Conservation (phyloP, 495 filamentous ascomycete species). For the Hyaloscypha variabilis region DNA sequence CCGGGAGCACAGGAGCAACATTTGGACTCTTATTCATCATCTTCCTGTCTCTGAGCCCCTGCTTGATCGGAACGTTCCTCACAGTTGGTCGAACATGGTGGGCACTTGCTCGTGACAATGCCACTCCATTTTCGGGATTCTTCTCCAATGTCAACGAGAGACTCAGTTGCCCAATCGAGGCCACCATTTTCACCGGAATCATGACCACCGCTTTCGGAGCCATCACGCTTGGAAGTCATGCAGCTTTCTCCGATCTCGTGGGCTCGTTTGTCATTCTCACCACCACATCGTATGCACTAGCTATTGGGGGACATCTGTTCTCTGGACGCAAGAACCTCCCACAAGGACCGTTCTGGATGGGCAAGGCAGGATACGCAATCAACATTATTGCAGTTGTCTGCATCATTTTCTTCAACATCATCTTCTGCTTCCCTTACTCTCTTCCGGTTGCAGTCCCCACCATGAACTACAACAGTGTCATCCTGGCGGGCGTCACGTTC, state of each 20-base stretch:
- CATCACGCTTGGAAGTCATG: slow-evolving; percentile 72
- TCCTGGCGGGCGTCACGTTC: slow-evolving; percentile 58
- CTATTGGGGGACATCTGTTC: slow-evolving; percentile 74
- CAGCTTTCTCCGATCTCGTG: slow-evolving; percentile 77
- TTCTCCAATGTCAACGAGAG: slow-evolving; percentile 44
- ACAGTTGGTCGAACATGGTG: slow-evolving; percentile 68
- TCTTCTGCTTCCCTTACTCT: slow-evolving; percentile 74
- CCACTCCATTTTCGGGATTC: slow-evolving; percentile 14
- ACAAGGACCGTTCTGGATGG: slow-evolving; percentile 72
- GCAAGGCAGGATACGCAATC: slow-evolving; percentile 58
- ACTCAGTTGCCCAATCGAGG: slow-evolving; percentile 66
- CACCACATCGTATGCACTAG: slow-evolving; percentile 72
- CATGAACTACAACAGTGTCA: slow-evolving; percentile 76
- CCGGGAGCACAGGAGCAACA: slow-evolving; percentile 56
- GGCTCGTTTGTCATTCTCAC: slow-evolving; percentile 76
- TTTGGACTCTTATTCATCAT: slow-evolving; percentile 73
- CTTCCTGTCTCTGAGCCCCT: slow-evolving; percentile 64
- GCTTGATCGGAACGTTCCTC: slow-evolving; percentile 68
- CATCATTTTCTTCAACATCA: slow-evolving; percentile 69
- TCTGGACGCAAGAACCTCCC: slow-evolving; percentile 64
- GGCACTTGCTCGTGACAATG: slow-evolving; percentile 23
- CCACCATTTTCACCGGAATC: slow-evolving; percentile 63
- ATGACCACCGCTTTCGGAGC: slow-evolving; percentile 69
- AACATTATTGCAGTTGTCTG: slow-evolving; percentile 63
- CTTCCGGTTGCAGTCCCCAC: slow-evolving; percentile 55